phyloP scores from a whole-genome alignment of 805 yeast species.

The Schwanniomyces yamadae region DNA sequence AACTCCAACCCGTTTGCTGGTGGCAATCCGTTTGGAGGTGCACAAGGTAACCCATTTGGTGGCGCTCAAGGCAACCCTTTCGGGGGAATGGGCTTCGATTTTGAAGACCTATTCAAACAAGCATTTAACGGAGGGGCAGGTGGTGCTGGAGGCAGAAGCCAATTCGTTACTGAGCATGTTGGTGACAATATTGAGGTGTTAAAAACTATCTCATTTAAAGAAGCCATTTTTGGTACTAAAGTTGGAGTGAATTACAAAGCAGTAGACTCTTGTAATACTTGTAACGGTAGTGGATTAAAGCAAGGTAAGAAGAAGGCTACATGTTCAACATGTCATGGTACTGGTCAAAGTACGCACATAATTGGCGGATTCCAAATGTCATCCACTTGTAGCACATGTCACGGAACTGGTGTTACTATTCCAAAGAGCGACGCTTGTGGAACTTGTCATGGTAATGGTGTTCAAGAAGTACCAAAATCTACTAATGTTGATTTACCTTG shows the following conservation, averaged over 20 bases:
- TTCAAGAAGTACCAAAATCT: constrained; percentile 60
- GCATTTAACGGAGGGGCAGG: constrained; percentile 48
- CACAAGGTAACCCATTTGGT: constrained; percentile 36
- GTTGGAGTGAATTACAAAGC: constrained; percentile 68
- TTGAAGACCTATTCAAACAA: constrained; percentile 46
- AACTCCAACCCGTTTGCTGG: constrained; percentile 50
- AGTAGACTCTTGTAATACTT: constrained; percentile 71
- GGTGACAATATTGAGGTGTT: constrained; percentile 88
- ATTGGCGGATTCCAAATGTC: constrained; percentile 97
- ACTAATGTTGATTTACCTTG: constrained; percentile 84
- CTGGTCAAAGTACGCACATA: constrained; percentile 84
- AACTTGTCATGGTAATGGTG: constrained; percentile 90
- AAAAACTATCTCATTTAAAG: constrained; percentile 75
- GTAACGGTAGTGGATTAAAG: constrained; percentile 86
- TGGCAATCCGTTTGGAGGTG: constrained; percentile 42
- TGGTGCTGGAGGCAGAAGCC: constrained; percentile 38
- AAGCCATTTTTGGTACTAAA: constrained; percentile 79
- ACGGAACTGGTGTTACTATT: constrained; percentile 82
- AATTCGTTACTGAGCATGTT: constrained; percentile 70
- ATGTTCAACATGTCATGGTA: constrained; percentile 87
- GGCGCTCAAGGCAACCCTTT: constrained; percentile 48
- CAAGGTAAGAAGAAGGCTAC: constrained; percentile 70
- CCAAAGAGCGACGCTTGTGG: constrained; percentile 67
- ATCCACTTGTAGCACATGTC: constrained; percentile 83
- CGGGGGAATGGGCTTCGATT: constrained; percentile 51